phyloP scores from a whole-genome alignment of 495 filamentous ascomycete species.

The Lindgomyces ingoldianus region DNA sequence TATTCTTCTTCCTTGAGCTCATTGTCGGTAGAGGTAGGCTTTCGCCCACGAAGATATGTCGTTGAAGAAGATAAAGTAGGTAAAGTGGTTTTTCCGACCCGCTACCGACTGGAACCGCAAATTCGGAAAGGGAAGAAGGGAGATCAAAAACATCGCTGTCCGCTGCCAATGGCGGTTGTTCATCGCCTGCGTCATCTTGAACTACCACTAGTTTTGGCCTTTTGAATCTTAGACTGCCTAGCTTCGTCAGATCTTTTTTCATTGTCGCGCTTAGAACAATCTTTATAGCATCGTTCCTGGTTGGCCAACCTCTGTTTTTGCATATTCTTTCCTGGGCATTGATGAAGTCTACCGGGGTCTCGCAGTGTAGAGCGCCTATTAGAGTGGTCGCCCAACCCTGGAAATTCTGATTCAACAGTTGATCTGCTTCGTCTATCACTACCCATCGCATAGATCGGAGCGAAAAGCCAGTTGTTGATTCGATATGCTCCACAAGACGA shows the following conservation, averaged over 20 bases:
- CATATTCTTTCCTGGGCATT: conserved; percentile 45
- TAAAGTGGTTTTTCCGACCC: conserved; percentile 82
- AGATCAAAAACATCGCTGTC: conserved; percentile 55
- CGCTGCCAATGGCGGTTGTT: conserved; percentile 33
- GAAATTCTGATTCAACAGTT: conserved; percentile 85
- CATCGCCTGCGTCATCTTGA: conserved; percentile 51
- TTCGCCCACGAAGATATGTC: conserved; percentile 31
- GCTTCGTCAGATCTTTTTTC: conserved; percentile 80
- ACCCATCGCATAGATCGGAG: conserved; percentile 77
- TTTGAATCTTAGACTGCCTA: conserved; percentile 70
- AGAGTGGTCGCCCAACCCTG: conserved; percentile 85
- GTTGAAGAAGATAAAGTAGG: conserved; percentile 61
- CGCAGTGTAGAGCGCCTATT: conserved; percentile 60
- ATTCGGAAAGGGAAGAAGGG: conserved; percentile 70
- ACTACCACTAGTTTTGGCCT: conserved; percentile 77
- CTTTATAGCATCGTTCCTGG: conserved; percentile 59
- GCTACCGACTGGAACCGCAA: conserved; percentile 71
- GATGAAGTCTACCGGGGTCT: conserved; percentile 29
- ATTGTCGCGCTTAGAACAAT: conserved; percentile 90
- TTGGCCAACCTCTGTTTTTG: conserved; percentile 52
- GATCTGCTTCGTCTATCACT: conserved; percentile 91
- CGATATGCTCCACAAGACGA: conserved; percentile 86
- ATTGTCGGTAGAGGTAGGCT: conserved; percentile 10
- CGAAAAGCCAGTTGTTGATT: conserved; percentile 76
- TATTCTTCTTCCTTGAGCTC: background rate